Base-by-base conservation (phyloP, 352 stramenopile genomes). In the Globisporangium splendens region DNA sequence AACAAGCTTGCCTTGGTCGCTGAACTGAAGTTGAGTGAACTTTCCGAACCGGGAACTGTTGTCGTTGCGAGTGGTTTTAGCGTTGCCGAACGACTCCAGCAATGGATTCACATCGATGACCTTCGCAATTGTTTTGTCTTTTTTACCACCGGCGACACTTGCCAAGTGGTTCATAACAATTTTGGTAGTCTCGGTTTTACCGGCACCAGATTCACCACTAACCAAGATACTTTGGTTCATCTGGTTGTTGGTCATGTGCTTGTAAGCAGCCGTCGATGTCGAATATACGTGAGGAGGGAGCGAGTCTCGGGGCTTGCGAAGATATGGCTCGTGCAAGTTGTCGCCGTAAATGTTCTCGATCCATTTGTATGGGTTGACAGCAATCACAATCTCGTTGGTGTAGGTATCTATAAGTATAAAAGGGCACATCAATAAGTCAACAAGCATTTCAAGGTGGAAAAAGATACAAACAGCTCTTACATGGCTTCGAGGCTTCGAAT, bases 101-200 rank as follows among this genome's bases (percentile, higher is more conserved):
- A 98, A 75, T 31, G 89, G 85, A 58, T 97, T 97, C 20, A 95
- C 89, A 48, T 97, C 83, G 28, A 98, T 95, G 13, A 98, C 86
- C 60, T 91, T 92, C 6, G 86, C 86, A 54, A 95, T 95, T 8
- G 86, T 95, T 67, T 90, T 92, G 68, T 96, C 85, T 68, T 90
- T 88, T 13, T 83, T 83, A 7, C 86, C 85, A 68, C 85, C 85
- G 43, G 85, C 85, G 42, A 94, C 83, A 21, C 69, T 93, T 3
- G 85, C 86, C 44, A 96, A 59, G 63, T 95, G 86, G 60, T 96
- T 93, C 86, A 94, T 96, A 46, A 96, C 81, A 59, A 96, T 95
- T 70, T 99, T 99, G 24, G 94, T 98, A 8, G 96, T 98, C 78
- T 99, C 97, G 8, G 96, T 99, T 73, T 99, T 99, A 35, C 88